Conservation (phyloP, 106 monocot genomes). For the Alisma plantagoaquatica region DNA sequence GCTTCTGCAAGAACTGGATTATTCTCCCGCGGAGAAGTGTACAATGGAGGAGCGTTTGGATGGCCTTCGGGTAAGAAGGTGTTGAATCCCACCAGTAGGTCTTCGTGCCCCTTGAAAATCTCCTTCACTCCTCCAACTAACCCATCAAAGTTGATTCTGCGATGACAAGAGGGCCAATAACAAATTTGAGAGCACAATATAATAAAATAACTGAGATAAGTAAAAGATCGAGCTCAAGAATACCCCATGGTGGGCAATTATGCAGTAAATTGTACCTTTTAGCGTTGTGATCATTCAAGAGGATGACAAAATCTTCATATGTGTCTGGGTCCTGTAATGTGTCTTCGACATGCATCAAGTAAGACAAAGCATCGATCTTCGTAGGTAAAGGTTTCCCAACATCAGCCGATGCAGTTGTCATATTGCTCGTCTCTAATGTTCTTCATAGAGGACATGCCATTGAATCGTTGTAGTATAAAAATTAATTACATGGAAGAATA, state of each 20-base stretch:
- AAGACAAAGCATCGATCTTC: slow-evolving; percentile 62
- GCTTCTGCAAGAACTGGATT: slow-evolving; percentile 78
- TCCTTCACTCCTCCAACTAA: slow-evolving; percentile 57
- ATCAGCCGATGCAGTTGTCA: slow-evolving; percentile 17
- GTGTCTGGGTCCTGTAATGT: slow-evolving; percentile 73
- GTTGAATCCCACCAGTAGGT: slow-evolving; percentile 60
- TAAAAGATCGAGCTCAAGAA: too few relatives aligned
- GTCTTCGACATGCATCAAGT: slow-evolving; percentile 73
- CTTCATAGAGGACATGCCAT: too few relatives aligned
- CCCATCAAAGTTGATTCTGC: slow-evolving; percentile 53
- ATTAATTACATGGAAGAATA: too few relatives aligned
- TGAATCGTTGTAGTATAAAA: too few relatives aligned
- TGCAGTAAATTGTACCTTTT: slow-evolving; percentile 49
- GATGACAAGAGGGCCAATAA: too few relatives aligned
- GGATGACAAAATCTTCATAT: slow-evolving; percentile 77
- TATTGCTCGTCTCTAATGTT: too few relatives aligned
- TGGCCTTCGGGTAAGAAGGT: slow-evolving; percentile 63
- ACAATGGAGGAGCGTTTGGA: slow-evolving; percentile 53
- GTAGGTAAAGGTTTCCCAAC: slow-evolving; percentile 39
- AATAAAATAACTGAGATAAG: too few relatives aligned
- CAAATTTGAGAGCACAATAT: too few relatives aligned
- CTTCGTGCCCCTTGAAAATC: slow-evolving; percentile 48
- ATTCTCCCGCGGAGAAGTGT: too few relatives aligned
- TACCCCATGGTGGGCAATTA: too few relatives aligned
- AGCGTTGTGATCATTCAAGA: slow-evolving; percentile 83